Evolutionary conservation across 768 basidiomycete species (phyloP), one percentile per base, ranked within the genome.

Genomic region (Leccinum subtestaceum): DNA sequence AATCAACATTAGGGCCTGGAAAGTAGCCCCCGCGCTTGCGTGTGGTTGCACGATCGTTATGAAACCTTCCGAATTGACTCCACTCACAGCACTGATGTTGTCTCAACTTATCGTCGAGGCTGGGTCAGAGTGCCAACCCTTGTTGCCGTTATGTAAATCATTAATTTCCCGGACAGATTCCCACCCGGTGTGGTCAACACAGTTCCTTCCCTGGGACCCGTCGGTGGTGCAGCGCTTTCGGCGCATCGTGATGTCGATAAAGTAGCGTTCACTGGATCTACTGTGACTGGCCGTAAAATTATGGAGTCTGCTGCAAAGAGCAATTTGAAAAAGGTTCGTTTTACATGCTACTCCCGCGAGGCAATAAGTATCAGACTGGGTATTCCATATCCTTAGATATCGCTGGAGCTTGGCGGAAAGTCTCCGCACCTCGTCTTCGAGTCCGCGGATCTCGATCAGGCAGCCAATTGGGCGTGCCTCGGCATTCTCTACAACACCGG

Each of bases 261-360:
- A 75, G 82, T 98, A 61, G 95, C 95, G 2, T 97, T 98, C 74
- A 98, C 96, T 9, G 96, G 96, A 49, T 93, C 91, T 36, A 95
- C 94, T 13, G 69, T 84, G 56, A 95, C 93, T 5, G 96, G 96
- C 23, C 83, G 94, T 23, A 91, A 88, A 68, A 86, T 98, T 68
- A 88, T 94, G 85, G 86, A 89, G 68, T 93, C 95, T 13, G 93
- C 95, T 2, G 93, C 95, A 8, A 87, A 88, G 72, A 91, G 89
- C 65, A 98, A 98, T 76, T 75, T 98, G 62, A 98, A 98, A 76
- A 96, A 96, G 81, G 94, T 83, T 53, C 17, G 66, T 60, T 45
- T 38, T 63, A 65, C 63, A 65, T 63, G 71, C 69, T 51, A 62
- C 57, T 62, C 67, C 65, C 60, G 63, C 66, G 67, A 67, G 70